Evolutionary conservation across 345 rosid genomes (phyloP).

Genomic region (Lumnitzera littorea): DNA sequence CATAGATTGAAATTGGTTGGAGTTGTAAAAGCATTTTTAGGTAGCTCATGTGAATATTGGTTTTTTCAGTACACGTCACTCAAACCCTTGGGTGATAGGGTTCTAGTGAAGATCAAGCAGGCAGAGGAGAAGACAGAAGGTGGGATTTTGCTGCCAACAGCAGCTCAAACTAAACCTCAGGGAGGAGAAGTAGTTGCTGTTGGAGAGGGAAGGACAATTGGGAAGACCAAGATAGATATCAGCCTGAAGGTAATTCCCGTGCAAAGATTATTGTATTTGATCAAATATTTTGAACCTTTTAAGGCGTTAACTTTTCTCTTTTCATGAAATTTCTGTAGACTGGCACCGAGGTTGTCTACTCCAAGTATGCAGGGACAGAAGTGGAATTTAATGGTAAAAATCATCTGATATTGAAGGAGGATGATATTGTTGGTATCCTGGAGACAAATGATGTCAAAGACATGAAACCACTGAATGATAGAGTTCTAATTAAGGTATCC

Average conservation of each 20-base stretch:
- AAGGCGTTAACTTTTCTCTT: too few relatives aligned
- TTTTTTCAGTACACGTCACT: slow-evolving; percentile 60
- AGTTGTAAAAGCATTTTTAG: too few relatives aligned
- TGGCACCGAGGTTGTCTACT: slow-evolving; percentile 68
- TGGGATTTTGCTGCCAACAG: slow-evolving; percentile 75
- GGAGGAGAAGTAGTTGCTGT: slow-evolving; percentile 90
- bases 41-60: background rate
- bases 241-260: slow-evolving; percentile 37
- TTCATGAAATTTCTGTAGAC: slow-evolving; percentile 25
- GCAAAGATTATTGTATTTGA: too few relatives aligned
- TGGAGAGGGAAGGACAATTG: slow-evolving; percentile 78
- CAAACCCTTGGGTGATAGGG: slow-evolving; percentile 83
- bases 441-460: slow-evolving; percentile 91
- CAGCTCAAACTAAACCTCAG: slow-evolving; percentile 86
- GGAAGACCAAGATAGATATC: slow-evolving; percentile 48
- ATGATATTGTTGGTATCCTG: slow-evolving; percentile 87
- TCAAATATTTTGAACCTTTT: too few relatives aligned
- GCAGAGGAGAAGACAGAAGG: slow-evolving; percentile 78
- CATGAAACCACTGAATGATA: slow-evolving; percentile 85
- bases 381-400: slow-evolving; percentile 65
- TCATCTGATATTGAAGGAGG: slow-evolving; percentile 89
- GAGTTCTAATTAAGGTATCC: slow-evolving; percentile 76
- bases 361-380: slow-evolving; percentile 93
- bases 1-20: too few relatives aligned
- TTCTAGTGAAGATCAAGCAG: slow-evolving; percentile 74